Conservation (phyloP, 1,284 basidiomycete species). For the Mycena sp. region DNA sequence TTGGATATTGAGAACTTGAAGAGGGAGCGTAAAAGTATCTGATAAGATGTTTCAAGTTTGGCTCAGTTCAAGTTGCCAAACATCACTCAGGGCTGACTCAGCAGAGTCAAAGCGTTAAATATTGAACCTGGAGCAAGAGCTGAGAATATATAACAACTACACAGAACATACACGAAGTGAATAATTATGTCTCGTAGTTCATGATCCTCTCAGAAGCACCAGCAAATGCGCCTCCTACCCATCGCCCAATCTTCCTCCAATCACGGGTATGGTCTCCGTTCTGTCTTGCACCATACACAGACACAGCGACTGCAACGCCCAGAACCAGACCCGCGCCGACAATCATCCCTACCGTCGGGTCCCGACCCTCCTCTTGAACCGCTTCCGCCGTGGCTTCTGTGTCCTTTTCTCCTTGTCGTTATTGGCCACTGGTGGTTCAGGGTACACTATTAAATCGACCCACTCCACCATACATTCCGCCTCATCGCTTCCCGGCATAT, state of each 20-base stretch:
- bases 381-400: slow-evolving; percentile 3
- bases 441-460: slow-evolving; percentile 65
- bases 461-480: slow-evolving; percentile 69
- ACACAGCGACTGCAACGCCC: slow-evolving; percentile 27
- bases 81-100: not conserved
- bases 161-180: no score
- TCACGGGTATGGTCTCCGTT: slow-evolving; percentile 22
- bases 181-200: no score
- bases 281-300: slow-evolving; percentile 24
- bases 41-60: slow-evolving; percentile 12
- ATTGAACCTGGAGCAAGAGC: no score
- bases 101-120: not conserved
- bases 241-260: slow-evolving; percentile 25
- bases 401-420: slow-evolving; percentile 9
- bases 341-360: slow-evolving; percentile 10
- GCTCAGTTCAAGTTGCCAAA: no score
- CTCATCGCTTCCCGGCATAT: slow-evolving; percentile 60
- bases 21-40: slow-evolving; percentile 32
- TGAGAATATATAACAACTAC: no score
- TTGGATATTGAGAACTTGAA: slow-evolving; percentile 37
- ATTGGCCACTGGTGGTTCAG: slow-evolving; percentile 33
- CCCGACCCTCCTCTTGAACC: not conserved
- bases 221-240: slow-evolving; percentile 15
- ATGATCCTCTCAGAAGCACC: slow-evolving; percentile 26
- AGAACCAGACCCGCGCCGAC: slow-evolving; percentile 27